Evolutionary conservation across 2,329 filamentous ascomycete genomes (phyloP), one percentile per base, ranked within the genome.

Genomic region (Aspergillus sp.): DNA sequence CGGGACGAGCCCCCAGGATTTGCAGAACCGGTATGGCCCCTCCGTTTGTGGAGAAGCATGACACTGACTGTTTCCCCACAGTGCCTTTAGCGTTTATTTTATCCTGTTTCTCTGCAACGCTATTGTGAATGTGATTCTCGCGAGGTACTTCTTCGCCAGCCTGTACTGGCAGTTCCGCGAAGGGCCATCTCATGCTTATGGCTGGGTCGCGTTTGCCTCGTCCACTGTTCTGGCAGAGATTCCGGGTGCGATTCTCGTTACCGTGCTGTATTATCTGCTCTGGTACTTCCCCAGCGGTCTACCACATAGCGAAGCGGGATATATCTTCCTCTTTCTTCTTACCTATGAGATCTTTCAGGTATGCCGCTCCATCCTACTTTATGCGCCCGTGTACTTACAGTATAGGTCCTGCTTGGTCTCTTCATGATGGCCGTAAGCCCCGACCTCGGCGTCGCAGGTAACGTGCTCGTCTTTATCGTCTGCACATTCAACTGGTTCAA

Each of bases 401-500:
- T 6, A 4, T 30, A 54, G 52, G 38, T 54, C 38, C 22, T 54
- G 1, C 38, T 54, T 3, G 52, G 52, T 17, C 34, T 54, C 8
- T 54, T 54, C 52, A 54, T 54, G 52, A 54, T 54, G 52, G 52
- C 52, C 15, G 22, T 54, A 13, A 54, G 52, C 38, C 52, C 52
- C 7, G 52, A 54, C n/a, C 52, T 54, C 38, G 52, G 52, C 11
- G 52, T 54, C 22, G 52, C 52, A n/a, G 52, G 52, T 4, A 54
- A 54, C n/a, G n/a, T 45, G n/a, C 52, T 54, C 22, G 52, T 54
- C 34, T 54, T 54, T 22, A 54, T 54, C 25, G 13, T 54, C 11
- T 54, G 52, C 19, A 54, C 52, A 34, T 54, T 54, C 22, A 54
- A 54, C 38, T 54, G 52, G 52, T 54, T 54, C 52, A 54, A 54